Evolutionary conservation across 345 rosid species (phyloP), one percentile per base, ranked within the genome.

Genomic region (Xanthoceras sorbifolium): DNA sequence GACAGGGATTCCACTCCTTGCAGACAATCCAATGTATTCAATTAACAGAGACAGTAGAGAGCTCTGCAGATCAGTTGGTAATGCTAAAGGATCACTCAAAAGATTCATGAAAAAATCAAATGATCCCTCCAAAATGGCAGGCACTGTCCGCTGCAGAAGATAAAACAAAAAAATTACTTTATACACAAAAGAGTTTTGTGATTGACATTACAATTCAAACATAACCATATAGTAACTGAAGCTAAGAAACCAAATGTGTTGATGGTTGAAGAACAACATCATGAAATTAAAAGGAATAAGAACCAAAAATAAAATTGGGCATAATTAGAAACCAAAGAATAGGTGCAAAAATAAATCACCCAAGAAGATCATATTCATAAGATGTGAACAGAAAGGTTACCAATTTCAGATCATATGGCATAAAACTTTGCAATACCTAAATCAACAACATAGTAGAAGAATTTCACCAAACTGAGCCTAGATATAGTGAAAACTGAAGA

Each of bases 81-180:
- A 80, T 72, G 86, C 82, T 76, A 85, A 80, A 83, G 92, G 85
- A 73, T 80, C 81, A 78, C 76, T 85, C 79, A 90, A 82, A 84
- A 84, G 80, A 82, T 87, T 89, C 83, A 89, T 79, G 77, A 92
- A 90, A 87, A 91, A 85, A 48, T 96, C 97, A 85, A 92, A 91
- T 3, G 93, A 90, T 75, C 97, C 97, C 81, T 96, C 98, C 85
- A 93, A 81, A 66, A 77, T 87, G 78, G 85, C 80, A 12, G 87
- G 98, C 81, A 88, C 77, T 29, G 75, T 62, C 80, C 81, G 85
- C 99, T 96, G 97, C 88, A 90, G 66, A 80, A 62, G 76, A 73
- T 26, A 42, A 81, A 73, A 73, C 31, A 65, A 73, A 69, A n/a
- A 52, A 4, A 14, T 17, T 14, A 78, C 10, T 44, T 38, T 71